Evolutionary conservation across 148 eudicot genomes (phyloP), one percentile per base, ranked within the genome.

Genomic region (Drosera capensis): DNA sequence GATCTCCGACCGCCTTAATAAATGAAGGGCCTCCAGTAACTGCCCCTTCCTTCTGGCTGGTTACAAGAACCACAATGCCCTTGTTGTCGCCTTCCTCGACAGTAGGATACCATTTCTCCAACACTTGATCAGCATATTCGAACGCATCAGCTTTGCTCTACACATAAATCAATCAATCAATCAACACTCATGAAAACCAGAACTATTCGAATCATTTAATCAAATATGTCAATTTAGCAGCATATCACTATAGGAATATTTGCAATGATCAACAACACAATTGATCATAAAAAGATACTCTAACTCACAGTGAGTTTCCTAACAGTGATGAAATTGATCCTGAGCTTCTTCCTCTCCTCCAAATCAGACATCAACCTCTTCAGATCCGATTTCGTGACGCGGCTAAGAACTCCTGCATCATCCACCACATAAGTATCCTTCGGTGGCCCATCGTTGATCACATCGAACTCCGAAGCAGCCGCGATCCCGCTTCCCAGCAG

Each of bases 81-180:
- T 92, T 85, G 66, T 73, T 81, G 64, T 72, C 76, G 5, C 99
- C 99, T 37, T 81, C 80, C 58, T 92, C 99, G 16, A 85, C 28
- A 4, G 72, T 68, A 13, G 99, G 99, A 67, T 92, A 92, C 99
- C 99, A 92, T 25, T 59, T 56, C 75, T 92, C 99, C 56, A 92
- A 51, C 23, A 92, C 65, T 81, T 85, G 95, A 52, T 92, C 95
- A 8, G 99, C 99, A 63, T 73, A 92, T 75, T 92, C 99, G 60
- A 92, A 92, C 11, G 95, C 99, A 74, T 92, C 99, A 15, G 99
- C 99, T 77, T 85, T 92, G 86, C 99, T 92, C 99, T 85, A 63
- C 52, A 63, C 60, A 13, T 11, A 34, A 5, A 34, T 2, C 25
- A 8, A 42, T n/a, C 24, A 8, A 34, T 9, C 22, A 19, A 11